Percentiles rank a stretch among this genome's conserved stretches.
Conservation (phyloP, 805 yeast species). For the Lipomyces oligophaga region DNA sequence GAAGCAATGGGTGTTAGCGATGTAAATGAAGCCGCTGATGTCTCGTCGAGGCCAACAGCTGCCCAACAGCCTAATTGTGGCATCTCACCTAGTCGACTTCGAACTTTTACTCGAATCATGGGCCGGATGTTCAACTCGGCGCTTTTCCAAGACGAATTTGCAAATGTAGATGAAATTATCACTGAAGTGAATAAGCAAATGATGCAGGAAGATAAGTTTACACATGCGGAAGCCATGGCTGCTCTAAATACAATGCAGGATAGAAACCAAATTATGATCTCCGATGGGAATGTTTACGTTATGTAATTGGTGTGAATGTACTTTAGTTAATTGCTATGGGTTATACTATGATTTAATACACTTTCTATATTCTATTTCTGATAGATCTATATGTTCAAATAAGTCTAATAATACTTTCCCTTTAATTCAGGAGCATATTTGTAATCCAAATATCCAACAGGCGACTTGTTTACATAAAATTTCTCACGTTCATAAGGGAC, state of each 20-base stretch:
- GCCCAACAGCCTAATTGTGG: conserved; percentile 34
- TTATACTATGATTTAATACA: no score
- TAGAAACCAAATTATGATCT: conserved; percentile 39
- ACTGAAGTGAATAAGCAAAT: conserved; percentile 45
- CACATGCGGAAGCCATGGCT: conserved; percentile 39
- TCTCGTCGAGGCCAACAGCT: conserved; percentile 15
- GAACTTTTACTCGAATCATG: conserved; percentile 45
- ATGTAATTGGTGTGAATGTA: no score
- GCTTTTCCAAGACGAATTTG: conserved; percentile 43
- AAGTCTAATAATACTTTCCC: conserved; percentile 14
- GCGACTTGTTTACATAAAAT: conserved; percentile 40
- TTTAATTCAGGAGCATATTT: conserved; percentile 13
- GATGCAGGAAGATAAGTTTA: conserved; percentile 41
- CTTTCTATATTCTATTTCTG: no score
- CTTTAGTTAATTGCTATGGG: no score
- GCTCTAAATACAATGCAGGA: conserved; percentile 40
- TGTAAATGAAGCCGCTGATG: conserved; percentile 11
- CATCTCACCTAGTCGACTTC: conserved; percentile 51
- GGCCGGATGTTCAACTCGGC: conserved; percentile 48
- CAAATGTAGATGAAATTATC: conserved; percentile 40
- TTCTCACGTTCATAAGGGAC: conserved; percentile 46
- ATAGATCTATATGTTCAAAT: no score
- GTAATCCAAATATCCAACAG: conserved; percentile 6
- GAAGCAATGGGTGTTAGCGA: conserved; percentile 30
- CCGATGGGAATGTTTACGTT: conserved; percentile 38